phyloP scores from a whole-genome alignment of 73 alveolate species.

The Paraurostyla sp. region DNA sequence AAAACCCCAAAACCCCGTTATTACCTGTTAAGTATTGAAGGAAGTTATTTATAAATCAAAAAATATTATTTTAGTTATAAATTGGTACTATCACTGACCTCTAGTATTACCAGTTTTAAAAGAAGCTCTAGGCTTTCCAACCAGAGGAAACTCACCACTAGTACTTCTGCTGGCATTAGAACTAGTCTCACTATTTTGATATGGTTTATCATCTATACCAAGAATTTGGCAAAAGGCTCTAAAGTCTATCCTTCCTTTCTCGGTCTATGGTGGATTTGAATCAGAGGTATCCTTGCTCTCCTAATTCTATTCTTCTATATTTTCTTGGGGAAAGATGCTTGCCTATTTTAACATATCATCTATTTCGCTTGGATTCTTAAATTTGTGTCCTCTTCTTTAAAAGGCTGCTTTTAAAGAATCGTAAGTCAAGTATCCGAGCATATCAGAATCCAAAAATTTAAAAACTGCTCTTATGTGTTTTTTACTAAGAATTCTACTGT shows the following conservation, averaged over 20 bases:
- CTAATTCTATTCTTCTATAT: not conserved
- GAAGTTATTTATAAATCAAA: too few relatives aligned
- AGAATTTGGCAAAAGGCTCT: constrained; percentile 13
- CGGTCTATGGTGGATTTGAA: not conserved
- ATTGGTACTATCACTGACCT: too few relatives aligned
- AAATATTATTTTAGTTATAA: too few relatives aligned
- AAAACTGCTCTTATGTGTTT: not conserved
- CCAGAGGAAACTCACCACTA: too few relatives aligned
- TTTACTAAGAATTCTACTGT: not conserved
- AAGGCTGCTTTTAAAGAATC: not conserved
- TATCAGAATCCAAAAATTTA: constrained; percentile 7
- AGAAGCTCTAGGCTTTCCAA: too few relatives aligned
- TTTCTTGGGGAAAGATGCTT: not conserved
- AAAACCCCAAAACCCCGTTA: not conserved
- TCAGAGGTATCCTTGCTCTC: not conserved
- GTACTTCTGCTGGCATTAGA: constrained; percentile 34
- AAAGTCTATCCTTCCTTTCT: not conserved
- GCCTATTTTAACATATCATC: constrained; percentile 10
- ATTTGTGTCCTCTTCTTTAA: constrained; percentile 39
- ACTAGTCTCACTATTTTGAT: constrained; percentile 5
- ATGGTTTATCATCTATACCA: not conserved
- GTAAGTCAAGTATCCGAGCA: not conserved
- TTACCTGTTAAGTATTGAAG: too few relatives aligned
- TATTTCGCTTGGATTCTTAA: not conserved
- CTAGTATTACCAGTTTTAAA: too few relatives aligned